Base-by-base conservation (phyloP, 495 filamentous ascomycete species). In the Penicillium nucicola region DNA sequence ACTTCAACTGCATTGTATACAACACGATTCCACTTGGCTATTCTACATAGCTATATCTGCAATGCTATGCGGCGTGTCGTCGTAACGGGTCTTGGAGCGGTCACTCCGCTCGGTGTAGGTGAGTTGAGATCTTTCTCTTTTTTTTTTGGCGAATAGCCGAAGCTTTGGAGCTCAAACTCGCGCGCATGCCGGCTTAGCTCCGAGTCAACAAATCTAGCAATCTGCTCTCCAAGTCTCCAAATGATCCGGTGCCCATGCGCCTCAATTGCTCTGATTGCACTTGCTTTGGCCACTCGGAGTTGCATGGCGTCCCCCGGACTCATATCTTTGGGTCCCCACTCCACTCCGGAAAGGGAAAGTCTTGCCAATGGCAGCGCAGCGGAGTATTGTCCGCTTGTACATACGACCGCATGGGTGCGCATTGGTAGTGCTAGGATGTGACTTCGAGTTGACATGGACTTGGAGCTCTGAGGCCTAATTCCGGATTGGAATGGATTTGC, bases 21-120 rank as follows among this genome's bases (percentile, higher is more conserved):
- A 46, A 32, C 31, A 4, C 25, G 10, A 28, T 1, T 28, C 1
- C 7, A 28, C 10, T 28, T 9, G 10, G 25, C 25, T 28, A 28
- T 28, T 28, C 25, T 28, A 9, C 7, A 23, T 46, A 38, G 25
- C n/a, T 40, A 37, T 40, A 37, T 48, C 39, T 20, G 65, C 49
- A 40, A 78, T 80, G 76, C 66, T 58, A 93, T 96, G 92, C 86
- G 92, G 70, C 85, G 89, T 57, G 93, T 97, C 58, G 93, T 97
- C 59, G 86, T 97, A 58, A 97, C 93, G 38, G 93, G 93, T 63
- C 77, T 98, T 43, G 93, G 93, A 35, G 89, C 90, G 58, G 83
- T 98, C 45, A 95, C 93, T 44, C 93, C 93, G 39, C 77, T 98
- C 17, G 92, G 88, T 45, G 82, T 96, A 33, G 92, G 85, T 87